Evolutionary conservation across 352 stramenopile genomes (phyloP).

Genomic region (Pythium phragmitis): DNA sequence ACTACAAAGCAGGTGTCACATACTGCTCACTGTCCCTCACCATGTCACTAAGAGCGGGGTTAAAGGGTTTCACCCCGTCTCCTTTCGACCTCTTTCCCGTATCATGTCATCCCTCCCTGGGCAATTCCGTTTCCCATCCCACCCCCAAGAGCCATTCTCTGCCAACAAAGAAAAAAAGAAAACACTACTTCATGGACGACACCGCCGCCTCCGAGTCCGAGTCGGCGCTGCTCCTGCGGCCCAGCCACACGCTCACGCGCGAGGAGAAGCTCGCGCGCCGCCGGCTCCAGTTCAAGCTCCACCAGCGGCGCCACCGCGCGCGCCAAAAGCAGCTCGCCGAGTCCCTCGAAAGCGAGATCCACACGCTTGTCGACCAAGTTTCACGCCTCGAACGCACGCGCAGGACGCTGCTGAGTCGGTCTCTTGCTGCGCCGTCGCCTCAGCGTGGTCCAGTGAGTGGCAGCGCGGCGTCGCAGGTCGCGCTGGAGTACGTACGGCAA

Average conservation of each 20-base stretch:
- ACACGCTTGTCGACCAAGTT: conserved; percentile 39
- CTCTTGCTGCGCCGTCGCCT: background rate
- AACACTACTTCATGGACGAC: background rate
- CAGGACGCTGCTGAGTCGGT: background rate
- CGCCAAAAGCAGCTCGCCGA: conserved; percentile 43
- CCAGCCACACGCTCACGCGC: conserved; percentile 6
- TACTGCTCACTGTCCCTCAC: background rate
- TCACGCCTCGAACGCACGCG: conserved; percentile 34
- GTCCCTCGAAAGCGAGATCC: conserved; percentile 30
- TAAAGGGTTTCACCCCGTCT: background rate
- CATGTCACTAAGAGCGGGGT: conserved; percentile 5
- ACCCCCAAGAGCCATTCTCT: background rate
- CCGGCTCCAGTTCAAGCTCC: conserved; percentile 66
- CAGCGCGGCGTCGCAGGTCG: conserved; percentile 25
- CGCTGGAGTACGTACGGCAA: conserved; percentile 56
- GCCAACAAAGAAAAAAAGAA: background rate
- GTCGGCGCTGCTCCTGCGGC: conserved; percentile 9
- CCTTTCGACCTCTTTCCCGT: background rate
- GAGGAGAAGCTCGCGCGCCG: conserved; percentile 51
- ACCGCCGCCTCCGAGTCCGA: background rate
- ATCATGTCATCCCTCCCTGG: conserved; percentile 1
- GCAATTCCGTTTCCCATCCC: background rate
- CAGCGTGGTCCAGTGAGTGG: conserved; percentile 8
- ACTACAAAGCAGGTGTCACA: conserved; percentile 1
- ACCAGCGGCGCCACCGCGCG: conserved; percentile 63